Evolutionary conservation across 805 yeast species (phyloP), one percentile per base, ranked within the genome.

Genomic region (Candida sphagnicola): DNA sequence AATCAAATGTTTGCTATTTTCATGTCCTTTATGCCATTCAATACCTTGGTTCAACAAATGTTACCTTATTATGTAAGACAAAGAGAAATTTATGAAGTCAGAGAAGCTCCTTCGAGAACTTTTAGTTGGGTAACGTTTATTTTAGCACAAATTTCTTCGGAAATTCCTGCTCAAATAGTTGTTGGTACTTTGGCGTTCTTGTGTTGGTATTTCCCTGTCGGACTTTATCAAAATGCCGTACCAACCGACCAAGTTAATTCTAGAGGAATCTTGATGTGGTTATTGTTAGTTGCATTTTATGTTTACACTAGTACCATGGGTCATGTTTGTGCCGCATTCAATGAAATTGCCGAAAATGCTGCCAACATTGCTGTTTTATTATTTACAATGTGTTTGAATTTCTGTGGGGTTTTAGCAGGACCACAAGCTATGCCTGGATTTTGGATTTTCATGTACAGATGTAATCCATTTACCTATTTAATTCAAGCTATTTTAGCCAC

Each of bases 401-500:
- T 61, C 54, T 59, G 66, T 57, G 67, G 67, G 51, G 65, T 61
- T 14, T 50, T 62, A 36, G 63, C 61, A 13, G 52, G 54, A 12
- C 61, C 49, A 4, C 49, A 44, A 54, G 51, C 46, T 47, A 65
- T 51, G 52, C 64, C 58, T 14, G 51, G 49, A 38, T 67, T 51
- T 59, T 78, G 90, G 89, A 66, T 74, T 31, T 84, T 82, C 70
- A 80, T 84, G 87, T 84, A 82, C 69, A 70, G 89, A 55, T 74
- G 69, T n/a, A 71, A 75, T 79, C 44, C 93, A n/a, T 64, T 82
- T 47, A 80, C 88, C 1, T 84, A 82, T 50, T 70, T 81, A 62
- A 64, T 84, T 38, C 54, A 82, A 75, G 80, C 78, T 31, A 57
- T 77, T 49, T 56, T 61, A 35, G 34, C 59, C 3, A 47, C 57